Conservation (phyloP, 2,329 filamentous ascomycete species). For the Fusarium beomiforme region DNA sequence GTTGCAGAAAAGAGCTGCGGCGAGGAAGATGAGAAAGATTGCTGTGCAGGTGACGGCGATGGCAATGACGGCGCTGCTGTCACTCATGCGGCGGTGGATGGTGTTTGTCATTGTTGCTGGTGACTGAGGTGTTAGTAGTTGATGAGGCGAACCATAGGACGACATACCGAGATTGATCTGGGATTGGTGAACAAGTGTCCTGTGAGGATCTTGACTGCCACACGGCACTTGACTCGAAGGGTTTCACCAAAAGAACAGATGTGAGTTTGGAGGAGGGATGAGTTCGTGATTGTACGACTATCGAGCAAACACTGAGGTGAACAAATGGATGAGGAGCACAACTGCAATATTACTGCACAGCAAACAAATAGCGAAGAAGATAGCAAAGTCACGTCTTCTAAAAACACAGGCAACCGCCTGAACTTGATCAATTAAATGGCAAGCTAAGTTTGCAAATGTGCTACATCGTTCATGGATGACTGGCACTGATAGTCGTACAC, state of each 20-base stretch:
- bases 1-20: not conserved
- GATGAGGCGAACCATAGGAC: not conserved
- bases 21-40: not conserved
- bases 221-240: not conserved
- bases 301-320: not conserved
- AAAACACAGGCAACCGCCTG: too few species aligned
- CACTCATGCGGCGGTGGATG: not conserved
- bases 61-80: not conserved
- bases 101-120: not conserved
- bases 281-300: not conserved
- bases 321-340: not conserved
- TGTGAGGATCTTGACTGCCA: not conserved
- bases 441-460: not conserved
- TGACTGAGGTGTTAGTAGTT: slow-evolving; percentile 5
- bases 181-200: too few species aligned
- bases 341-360: not conserved
- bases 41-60: not conserved
- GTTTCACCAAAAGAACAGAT: rapidly evolving
- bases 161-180: not conserved
- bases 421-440: not conserved
- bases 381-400: too few species aligned
- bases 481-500: not conserved
- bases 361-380: not conserved
- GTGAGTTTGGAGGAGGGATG: not conserved
- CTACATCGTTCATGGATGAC: not conserved